A percentile compares a stretch with the other conserved stretches of the same genome.
Evolutionary conservation across 2,329 filamentous ascomycete genomes (phyloP).

Genomic region (Xylaria sp.): DNA sequence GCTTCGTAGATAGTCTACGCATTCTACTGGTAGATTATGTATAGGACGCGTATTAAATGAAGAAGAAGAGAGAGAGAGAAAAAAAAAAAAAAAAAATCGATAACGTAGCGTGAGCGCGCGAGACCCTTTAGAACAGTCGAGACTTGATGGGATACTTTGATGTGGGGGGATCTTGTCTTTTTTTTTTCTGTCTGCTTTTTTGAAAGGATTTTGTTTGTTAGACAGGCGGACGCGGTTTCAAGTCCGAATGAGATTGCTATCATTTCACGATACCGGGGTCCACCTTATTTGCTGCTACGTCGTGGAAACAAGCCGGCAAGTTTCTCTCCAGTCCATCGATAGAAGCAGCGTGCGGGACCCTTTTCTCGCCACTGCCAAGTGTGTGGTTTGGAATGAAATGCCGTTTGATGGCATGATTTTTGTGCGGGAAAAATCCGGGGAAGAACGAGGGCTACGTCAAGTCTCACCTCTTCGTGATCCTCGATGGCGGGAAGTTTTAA

Average conservation of each 20-base stretch:
- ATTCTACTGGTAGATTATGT: no score
- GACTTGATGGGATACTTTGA: neutral
- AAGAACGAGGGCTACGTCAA: constrained; percentile 15
- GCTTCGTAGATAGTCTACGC: no score
- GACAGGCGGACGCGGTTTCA: constrained; percentile 4
- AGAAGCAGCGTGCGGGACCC: no score
- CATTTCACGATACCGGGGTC: constrained; percentile 4
- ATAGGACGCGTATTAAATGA: no score
- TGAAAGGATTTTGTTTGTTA: neutral
- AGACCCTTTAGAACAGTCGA: no score
- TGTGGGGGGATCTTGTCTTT: neutral
- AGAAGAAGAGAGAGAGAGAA: no score
- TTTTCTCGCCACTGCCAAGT: constrained; percentile 23
- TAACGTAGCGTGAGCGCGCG: no score
- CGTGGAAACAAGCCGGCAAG: no score
- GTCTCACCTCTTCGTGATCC: constrained; percentile 5
- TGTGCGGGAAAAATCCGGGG: constrained; percentile 18
- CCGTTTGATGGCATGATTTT: constrained; percentile 5
- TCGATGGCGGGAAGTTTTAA: no score
- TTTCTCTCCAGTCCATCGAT: no score
- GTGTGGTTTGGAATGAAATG: constrained; percentile 5
- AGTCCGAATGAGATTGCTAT: constrained; percentile 20
- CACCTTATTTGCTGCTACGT: neutral
- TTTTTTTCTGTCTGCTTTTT: neutral
- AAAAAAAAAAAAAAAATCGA: no score